Conservation (phyloP, 768 basidiomycete genomes). For the Antrodiella citrinella region DNA sequence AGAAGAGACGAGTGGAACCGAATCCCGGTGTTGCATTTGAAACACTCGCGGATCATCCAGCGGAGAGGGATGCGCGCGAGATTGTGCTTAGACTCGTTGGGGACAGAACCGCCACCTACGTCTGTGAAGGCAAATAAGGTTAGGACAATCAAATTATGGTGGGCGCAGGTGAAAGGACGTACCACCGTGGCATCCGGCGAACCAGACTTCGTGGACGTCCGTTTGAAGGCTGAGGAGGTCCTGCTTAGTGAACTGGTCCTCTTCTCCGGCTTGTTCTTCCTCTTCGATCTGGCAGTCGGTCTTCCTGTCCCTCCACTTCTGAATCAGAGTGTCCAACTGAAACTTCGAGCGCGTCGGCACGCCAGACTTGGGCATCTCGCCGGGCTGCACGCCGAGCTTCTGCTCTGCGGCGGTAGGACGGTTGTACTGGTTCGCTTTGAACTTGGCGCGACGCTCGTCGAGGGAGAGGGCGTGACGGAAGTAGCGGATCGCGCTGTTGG, state of each 20-base stretch:
- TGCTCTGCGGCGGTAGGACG: slow-evolving; percentile 26
- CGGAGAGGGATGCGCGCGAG: slow-evolving; percentile 67
- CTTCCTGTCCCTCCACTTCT: background rate
- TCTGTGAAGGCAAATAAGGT: slow-evolving; percentile 31
- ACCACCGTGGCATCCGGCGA: slow-evolving; percentile 70
- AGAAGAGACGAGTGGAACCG: slow-evolving; percentile 26
- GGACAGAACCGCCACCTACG: slow-evolving; percentile 65
- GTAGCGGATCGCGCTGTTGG: slow-evolving; percentile 48
- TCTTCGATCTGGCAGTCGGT: background rate
- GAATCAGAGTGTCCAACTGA: background rate
- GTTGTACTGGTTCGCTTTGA: slow-evolving; percentile 27
- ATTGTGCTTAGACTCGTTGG: slow-evolving; percentile 46
- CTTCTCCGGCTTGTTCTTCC: slow-evolving; percentile 19
- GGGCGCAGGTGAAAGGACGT: slow-evolving; percentile 17
- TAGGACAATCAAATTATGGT: background rate
- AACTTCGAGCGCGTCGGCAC: slow-evolving; percentile 3
- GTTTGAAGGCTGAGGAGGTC: slow-evolving; percentile 28
- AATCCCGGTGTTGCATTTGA: slow-evolving; percentile 40
- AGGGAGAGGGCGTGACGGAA: slow-evolving; percentile 69
- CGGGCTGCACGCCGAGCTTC: slow-evolving; percentile 37
- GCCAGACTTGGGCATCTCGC: slow-evolving; percentile 36
- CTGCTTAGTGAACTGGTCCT: slow-evolving; percentile 30
- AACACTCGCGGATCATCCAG: slow-evolving; percentile 43
- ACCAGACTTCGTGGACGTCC: slow-evolving; percentile 75
- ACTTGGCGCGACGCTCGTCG: slow-evolving; percentile 60